Percentiles rank a stretch among this genome's conserved stretches.
Evolutionary conservation across 2,329 filamentous ascomycete species (phyloP).

Genomic region (Exophiala bonariae): DNA sequence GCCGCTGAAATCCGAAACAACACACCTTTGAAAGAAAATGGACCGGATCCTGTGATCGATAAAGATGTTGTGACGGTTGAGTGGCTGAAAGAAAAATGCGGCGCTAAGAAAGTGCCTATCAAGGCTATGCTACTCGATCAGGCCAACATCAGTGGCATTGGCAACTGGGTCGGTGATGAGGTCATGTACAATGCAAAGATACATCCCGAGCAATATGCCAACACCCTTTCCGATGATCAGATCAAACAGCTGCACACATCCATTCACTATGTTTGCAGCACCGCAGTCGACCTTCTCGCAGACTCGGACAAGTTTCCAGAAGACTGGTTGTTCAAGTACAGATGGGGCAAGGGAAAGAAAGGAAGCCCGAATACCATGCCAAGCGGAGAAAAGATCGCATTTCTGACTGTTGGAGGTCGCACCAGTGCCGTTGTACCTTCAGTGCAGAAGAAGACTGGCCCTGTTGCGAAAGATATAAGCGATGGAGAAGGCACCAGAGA

Average conservation of each 20-base stretch:
- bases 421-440: conserved; percentile 87
- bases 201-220: conserved; percentile 90
- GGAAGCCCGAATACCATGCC: conserved; percentile 66
- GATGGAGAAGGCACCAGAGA: conserved; percentile 33
- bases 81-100: conserved; percentile 72
- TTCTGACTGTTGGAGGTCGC: conserved; percentile 84
- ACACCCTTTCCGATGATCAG: conserved; percentile 73
- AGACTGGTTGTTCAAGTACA: conserved; percentile 83
- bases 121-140: conserved; percentile 90
- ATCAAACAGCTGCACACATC: conserved; percentile 70
- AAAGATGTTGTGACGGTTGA: conserved; percentile 72
- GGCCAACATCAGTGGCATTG: conserved; percentile 83
- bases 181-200: conserved; percentile 84
- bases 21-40: conserved; percentile 84
- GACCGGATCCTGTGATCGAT: conserved; percentile 87
- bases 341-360: conserved; percentile 89
- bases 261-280: conserved; percentile 76
- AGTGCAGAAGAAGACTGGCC: conserved; percentile 78
- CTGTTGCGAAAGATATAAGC: conserved; percentile 55
- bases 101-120: conserved; percentile 76
- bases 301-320: conserved; percentile 83
- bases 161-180: conserved; percentile 97
- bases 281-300: conserved; percentile 73
- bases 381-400: conserved; percentile 80
- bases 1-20: conserved; percentile 73